phyloP scores from a whole-genome alignment of 139 green algal species.

The Picochlorum costavermella region DNA sequence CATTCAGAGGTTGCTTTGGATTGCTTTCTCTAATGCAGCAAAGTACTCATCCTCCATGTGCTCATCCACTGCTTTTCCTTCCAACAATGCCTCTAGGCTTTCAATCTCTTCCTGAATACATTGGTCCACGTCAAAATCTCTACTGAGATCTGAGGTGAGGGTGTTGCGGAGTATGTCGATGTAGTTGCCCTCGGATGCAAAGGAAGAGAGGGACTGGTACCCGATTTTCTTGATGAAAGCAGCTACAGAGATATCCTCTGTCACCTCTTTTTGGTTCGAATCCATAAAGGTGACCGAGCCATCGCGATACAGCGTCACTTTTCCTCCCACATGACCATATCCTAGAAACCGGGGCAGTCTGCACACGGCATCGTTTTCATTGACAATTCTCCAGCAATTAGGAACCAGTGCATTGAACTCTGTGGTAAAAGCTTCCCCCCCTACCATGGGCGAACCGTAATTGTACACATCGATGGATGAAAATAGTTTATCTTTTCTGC shows the following conservation, averaged over 20 bases:
- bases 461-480: constrained; percentile 51
- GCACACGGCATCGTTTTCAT: constrained; percentile 53
- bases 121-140: not conserved
- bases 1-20: not conserved
- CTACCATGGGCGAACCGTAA: constrained; percentile 71
- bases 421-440: constrained; percentile 56
- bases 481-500: not conserved
- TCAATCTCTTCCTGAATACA: constrained; percentile 15
- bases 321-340: constrained; percentile 58
- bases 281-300: constrained; percentile 15
- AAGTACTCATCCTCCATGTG: constrained; percentile 18
- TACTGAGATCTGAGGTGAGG: not conserved
- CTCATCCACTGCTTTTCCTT: constrained; percentile 3
- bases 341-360: constrained; percentile 61
- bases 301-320: constrained; percentile 20
- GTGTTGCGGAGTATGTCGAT: too few species aligned
- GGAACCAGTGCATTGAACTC: constrained; percentile 48
- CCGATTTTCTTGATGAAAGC: not conserved
- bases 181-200: not conserved
- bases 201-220: not conserved
- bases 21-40: constrained; percentile 6
- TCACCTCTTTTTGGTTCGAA: constrained; percentile 7
- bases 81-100: constrained; percentile 13
- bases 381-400: constrained; percentile 61
- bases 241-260: constrained; percentile 7